phyloP scores from a whole-genome alignment of 2,329 filamentous ascomycete genomes.

The Diaporthe citriasiana region DNA sequence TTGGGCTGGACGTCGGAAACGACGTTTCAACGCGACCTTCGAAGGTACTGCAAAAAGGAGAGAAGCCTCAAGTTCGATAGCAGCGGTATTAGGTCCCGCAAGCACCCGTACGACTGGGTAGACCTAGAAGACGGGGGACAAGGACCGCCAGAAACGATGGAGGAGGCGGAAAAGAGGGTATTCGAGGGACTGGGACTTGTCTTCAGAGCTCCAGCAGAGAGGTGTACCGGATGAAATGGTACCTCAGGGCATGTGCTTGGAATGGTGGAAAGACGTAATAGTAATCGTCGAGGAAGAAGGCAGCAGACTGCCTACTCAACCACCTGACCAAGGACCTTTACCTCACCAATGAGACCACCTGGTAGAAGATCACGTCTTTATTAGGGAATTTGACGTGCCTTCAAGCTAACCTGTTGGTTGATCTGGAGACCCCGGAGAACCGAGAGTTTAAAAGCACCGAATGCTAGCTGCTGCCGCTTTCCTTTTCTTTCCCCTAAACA shows the following conservation, averaged over 20 bases:
- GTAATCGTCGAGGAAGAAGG: too few species aligned
- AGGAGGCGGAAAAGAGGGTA: slow-evolving; percentile 83
- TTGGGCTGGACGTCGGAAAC: slow-evolving; percentile 90
- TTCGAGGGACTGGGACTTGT: slow-evolving; percentile 82
- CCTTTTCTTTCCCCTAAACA: not conserved
- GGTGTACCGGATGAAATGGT: slow-evolving; percentile 72
- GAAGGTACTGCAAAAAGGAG: slow-evolving; percentile 81
- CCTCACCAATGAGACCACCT: not conserved
- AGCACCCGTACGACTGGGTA: slow-evolving; percentile 67
- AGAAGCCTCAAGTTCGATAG: slow-evolving; percentile 90
- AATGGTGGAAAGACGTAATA: too few species aligned
- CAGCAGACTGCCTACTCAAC: not conserved
- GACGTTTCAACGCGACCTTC: slow-evolving; percentile 89
- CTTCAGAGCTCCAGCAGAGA: slow-evolving; percentile 75
- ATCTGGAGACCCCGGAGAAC: not conserved
- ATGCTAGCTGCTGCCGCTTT: not conserved
- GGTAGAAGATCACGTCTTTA: not conserved
- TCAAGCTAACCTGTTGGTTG: not conserved
- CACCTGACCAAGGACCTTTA: not conserved
- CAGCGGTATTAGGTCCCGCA: slow-evolving; percentile 81
- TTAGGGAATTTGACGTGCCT: slow-evolving; percentile 21
- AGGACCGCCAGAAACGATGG: slow-evolving; percentile 70
- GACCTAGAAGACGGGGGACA: slow-evolving; percentile 74
- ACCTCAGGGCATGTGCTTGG: too few species aligned
- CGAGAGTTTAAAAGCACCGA: not conserved